Conservation (phyloP, 345 rosid genomes). For the Populus nigra region DNA sequence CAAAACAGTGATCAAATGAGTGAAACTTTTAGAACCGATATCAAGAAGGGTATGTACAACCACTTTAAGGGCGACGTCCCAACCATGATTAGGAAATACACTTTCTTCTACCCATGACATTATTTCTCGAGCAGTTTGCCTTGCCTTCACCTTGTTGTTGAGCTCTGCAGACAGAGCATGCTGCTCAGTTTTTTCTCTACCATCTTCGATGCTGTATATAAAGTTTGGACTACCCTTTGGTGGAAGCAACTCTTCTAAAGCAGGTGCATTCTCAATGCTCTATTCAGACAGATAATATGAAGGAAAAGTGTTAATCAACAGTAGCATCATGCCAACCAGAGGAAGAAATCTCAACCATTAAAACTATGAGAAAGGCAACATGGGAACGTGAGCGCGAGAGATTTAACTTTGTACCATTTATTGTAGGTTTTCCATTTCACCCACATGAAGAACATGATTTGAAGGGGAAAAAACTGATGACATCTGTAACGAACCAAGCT, state of each 20-base stretch:
- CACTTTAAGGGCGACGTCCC: conserved; percentile 59
- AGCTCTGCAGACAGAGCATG: conserved; percentile 71
- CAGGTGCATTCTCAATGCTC: conserved; percentile 91
- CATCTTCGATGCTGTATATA: conserved; percentile 59
- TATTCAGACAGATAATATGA: conserved; percentile 26
- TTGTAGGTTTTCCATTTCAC: background rate
- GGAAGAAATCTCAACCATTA: background rate
- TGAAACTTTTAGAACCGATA: conserved; percentile 95
- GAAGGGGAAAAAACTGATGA: background rate
- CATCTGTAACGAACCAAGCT: background rate
- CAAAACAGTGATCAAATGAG: conserved; percentile 87
- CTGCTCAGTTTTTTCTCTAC: conserved; percentile 63
- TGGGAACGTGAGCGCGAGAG: background rate
- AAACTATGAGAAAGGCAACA: background rate
- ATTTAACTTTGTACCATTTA: background rate
- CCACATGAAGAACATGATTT: background rate
- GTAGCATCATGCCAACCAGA: conserved; percentile 17
- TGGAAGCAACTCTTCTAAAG: conserved; percentile 86
- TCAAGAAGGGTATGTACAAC: conserved; percentile 87
- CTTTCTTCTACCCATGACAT: conserved; percentile 79
- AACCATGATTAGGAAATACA: conserved; percentile 65
- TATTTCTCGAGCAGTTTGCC: conserved; percentile 76
- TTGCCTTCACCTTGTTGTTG: conserved; percentile 78
- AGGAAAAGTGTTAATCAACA: conserved; percentile 14
- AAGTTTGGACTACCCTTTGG: conserved; percentile 74